Base-by-base conservation (phyloP, 352 stramenopile species). In the Pythium apleroticum region DNA sequence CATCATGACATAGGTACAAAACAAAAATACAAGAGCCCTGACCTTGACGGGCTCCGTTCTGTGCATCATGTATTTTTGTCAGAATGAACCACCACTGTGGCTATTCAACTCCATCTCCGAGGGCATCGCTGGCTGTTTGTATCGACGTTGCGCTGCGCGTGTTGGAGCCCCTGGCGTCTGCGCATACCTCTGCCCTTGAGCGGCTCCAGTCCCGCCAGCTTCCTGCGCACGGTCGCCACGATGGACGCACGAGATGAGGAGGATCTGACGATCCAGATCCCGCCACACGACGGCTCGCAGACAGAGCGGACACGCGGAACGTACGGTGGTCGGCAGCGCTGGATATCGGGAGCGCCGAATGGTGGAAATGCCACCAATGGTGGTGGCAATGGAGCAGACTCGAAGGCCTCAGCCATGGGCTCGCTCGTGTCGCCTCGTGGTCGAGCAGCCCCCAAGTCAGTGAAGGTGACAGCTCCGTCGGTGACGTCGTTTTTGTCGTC, bases 401-500 rank as follows among this genome's bases (percentile, higher is more conserved):
- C 74, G 14, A 86, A 82, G 45, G 64, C 67, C 2, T 69, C 66
- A 10, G 70, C 80, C 0, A 48, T 65, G 61, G 57, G 52, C 10
- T 81, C 73, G 17, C 63, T 87, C 57, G 57, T 84, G 3, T 89
- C 74, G 3, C 76, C 77, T 45, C 74, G 65, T 14, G 50, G 65
- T 12, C 65, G 65, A n/a, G 46, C 30, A n/a, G 59, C 52, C 0
- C 65, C 58, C 20, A 72, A 72, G 55, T 68, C 33, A 22, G 59
- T 52, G 48, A 90, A 91, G 45, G 75, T 91, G 4, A 86, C 81
- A 0, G 76, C 82, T 4, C 81, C 81, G 31, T 90, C 79, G 1
- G 82, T 91, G 50, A 75, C 88, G 57, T 81, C 81, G 12, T 93
- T 90, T 49, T 60, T 93, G 52, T 84, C 78, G 10, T 90, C 82